Base-by-base conservation (phyloP, 2,329 filamentous ascomycete genomes). In the Fusarium goolgardi region DNA sequence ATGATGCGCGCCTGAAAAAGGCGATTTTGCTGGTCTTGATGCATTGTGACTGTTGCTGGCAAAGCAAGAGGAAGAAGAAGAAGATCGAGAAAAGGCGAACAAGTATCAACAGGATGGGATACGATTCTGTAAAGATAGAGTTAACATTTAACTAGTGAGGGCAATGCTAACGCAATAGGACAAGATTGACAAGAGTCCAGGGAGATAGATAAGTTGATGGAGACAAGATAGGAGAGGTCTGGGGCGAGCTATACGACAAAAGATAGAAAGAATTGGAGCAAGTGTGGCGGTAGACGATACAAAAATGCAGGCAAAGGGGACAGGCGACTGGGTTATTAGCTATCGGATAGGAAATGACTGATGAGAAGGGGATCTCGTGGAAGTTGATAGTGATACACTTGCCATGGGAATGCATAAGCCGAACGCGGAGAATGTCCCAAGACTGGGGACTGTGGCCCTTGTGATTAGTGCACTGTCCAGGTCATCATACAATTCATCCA, bases 1-100 rank as follows among this genome's bases (percentile, higher is more conserved):
- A 96, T 80, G 55, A 97, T 84, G 71, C 94, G 91, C 66, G 89
- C 89, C 74, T 84, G 86, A 68, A 85, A 83, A 70, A 88, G 81
- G 49, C 83, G 79, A 34, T 58, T 58, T 35, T 73, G 63, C n/a
- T 72, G 74, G 10, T 63, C 55, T 47, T 70, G 71, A 53, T 73
- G 71, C 74, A 76, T 76, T 45, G 49, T 69, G 58, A 49, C 32
- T 32, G 20, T 18, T 23, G 27, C 18, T n/a, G 11, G 32, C 25
- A 34, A 59, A 25, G n/a, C 25, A 53, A 43, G 9, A 21, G 32
- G 31, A 55, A 37, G 9, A 21, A 35, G 31, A 55, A 37, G 35
- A 29, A 5, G 39, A 20, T 41, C 11, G 31, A 44, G 23, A 47
- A 39, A 40, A 58, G 65, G 31, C 32, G 35, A 41, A 15, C 15